Evolutionary conservation across 2,329 filamentous ascomycete species (phyloP).

Genomic region (Monilinia fructigena): DNA sequence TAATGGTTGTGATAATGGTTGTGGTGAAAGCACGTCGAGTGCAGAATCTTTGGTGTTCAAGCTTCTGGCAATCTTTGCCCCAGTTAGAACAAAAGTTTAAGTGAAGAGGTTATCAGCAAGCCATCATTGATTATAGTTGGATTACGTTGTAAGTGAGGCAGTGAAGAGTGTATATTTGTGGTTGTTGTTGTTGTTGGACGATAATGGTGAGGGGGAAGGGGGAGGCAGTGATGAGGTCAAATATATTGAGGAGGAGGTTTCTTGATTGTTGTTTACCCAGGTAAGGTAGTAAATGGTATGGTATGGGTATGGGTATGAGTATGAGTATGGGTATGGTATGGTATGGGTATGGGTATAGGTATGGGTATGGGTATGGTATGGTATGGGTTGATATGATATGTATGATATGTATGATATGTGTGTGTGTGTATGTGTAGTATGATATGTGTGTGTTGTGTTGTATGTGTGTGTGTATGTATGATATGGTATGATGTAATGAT

Average conservation of each 20-base stretch:
- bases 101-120: neutral
- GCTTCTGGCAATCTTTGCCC: conserved; percentile 19
- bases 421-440: too few species aligned
- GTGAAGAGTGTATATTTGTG: conserved; percentile 14
- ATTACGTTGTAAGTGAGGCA: neutral
- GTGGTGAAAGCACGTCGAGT: conserved; percentile 23
- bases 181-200: neutral
- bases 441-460: too few species aligned
- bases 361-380: too few species aligned
- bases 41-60: conserved; percentile 27
- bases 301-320: too few species aligned
- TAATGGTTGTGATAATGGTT: neutral
- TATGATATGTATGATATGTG: too few species aligned
- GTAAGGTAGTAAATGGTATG: neutral
- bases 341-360: too few species aligned
- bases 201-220: neutral
- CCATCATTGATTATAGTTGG: conserved; percentile 1
- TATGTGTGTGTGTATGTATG: too few species aligned
- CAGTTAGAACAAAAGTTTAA: neutral
- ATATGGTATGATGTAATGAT: too few species aligned
- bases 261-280: neutral
- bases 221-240: conserved; percentile 16
- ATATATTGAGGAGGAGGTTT: neutral
- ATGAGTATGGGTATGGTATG: too few species aligned
- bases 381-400: too few species aligned